Evolutionary conservation across 2,329 filamentous ascomycete species (phyloP).

Genomic region (Paecilomyces sp.): DNA sequence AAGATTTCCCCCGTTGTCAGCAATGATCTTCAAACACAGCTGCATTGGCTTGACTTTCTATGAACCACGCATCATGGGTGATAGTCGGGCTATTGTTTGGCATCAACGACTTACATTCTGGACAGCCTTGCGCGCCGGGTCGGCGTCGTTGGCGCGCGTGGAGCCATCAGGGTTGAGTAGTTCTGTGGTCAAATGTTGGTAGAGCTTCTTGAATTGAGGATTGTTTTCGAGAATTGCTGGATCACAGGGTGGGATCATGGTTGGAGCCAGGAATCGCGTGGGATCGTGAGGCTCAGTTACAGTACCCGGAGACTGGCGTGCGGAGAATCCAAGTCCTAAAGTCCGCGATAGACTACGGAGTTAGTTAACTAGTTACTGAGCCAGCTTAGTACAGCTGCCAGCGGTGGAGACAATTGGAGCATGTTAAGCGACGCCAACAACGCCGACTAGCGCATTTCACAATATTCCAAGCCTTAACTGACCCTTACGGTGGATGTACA

Average conservation of each 20-base stretch:
- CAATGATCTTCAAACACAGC: too few species aligned
- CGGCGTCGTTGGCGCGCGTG: conserved; percentile 22
- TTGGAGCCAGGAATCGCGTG: conserved; percentile 2
- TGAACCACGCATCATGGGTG: neutral
- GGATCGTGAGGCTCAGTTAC: neutral
- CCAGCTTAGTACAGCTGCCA: neutral
- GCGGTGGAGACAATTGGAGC: neutral
- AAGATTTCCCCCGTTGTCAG: too few species aligned
- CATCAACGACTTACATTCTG: conserved; percentile 21
- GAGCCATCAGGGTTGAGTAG: conserved; percentile 36
- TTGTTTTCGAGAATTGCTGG: conserved; percentile 32
- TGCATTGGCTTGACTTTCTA: neutral
- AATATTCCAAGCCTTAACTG: neutral
- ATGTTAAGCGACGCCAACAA: neutral
- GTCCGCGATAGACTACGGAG: too few species aligned
- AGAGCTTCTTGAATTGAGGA: conserved; percentile 35
- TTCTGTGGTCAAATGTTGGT: conserved; percentile 30
- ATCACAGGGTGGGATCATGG: conserved; percentile 38
- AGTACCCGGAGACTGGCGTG: neutral
- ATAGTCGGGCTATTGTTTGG: neutral
- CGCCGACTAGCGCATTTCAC: neutral
- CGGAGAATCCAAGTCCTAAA: neutral
- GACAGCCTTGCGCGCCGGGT: conserved; percentile 21
- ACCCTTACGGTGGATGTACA: neutral
- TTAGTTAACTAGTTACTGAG: neutral